A percentile compares a stretch with the other conserved stretches of the same genome.
Conservation (phyloP, 2,329 filamentous ascomycete genomes). For the Teratosphaeria nubilosa region DNA sequence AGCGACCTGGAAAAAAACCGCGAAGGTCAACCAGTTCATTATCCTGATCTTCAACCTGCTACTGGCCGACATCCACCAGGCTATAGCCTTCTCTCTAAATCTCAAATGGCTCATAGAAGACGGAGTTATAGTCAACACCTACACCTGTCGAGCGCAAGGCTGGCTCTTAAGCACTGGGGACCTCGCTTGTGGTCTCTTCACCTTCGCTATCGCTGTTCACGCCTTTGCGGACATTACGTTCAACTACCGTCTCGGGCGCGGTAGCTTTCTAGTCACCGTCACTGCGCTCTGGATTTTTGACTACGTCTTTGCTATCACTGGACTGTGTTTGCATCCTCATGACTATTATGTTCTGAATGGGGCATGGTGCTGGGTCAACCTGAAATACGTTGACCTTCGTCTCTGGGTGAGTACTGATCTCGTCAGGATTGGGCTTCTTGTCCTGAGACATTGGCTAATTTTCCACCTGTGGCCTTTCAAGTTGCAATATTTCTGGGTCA, state of each 20-base stretch:
- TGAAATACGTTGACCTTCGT: too few relatives aligned
- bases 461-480: too few relatives aligned
- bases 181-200: conserved; percentile 55
- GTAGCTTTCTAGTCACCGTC: too few relatives aligned
- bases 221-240: conserved; percentile 53
- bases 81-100: conserved; percentile 53
- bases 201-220: conserved; percentile 53
- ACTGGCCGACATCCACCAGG: conserved; percentile 56
- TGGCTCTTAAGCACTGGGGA: conserved; percentile 58
- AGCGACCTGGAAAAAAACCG: conserved; percentile 24
- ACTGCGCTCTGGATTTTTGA: too few relatives aligned
- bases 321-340: too few relatives aligned
- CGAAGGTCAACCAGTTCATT: conserved; percentile 45
- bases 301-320: too few relatives aligned
- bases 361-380: too few relatives aligned
- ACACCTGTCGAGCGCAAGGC: conserved; percentile 52
- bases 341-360: too few relatives aligned
- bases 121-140: conserved; percentile 23
- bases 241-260: conserved; percentile 23
- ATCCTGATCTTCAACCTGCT: conserved; percentile 59
- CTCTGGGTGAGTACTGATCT: too few relatives aligned
- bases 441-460: too few relatives aligned
- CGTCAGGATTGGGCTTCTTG: too few relatives aligned
- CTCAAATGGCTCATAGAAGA: conserved; percentile 45
- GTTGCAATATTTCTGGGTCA: too few relatives aligned